These are phyloP conservation scores for Canavalia ensiformis DNA, from an alignment of 306 rosid genomes.

Conservation along the genomic window DNA sequence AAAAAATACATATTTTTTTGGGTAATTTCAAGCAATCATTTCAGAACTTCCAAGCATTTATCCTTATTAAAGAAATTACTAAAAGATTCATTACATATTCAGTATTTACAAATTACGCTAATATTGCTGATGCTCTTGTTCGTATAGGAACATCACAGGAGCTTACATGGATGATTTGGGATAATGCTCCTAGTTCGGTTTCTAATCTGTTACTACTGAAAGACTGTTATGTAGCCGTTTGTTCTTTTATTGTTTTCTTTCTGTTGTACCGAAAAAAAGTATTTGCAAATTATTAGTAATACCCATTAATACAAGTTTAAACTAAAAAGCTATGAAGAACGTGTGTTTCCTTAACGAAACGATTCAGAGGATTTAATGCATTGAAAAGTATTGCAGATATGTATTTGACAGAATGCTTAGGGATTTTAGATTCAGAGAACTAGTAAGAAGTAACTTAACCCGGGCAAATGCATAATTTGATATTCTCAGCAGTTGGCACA, in stretches of 20 bases:
- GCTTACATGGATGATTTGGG: no score
- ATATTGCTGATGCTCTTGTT: no score
- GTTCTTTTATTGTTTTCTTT: no score
- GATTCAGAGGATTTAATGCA: constrained; percentile 25
- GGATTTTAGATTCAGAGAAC: constrained; percentile 23
- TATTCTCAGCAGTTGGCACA: constrained; percentile 34
- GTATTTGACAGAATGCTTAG: constrained; percentile 23
- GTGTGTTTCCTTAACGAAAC: not conserved
- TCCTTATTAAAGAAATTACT: constrained; percentile 10
- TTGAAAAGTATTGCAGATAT: not conserved
- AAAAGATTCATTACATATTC: not conserved
- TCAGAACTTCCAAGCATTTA: constrained; percentile 12
- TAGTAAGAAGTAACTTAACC: constrained; percentile 4
- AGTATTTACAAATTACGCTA: not conserved
- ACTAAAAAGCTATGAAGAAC: constrained; percentile 3
- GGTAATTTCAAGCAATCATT: constrained; percentile 31
- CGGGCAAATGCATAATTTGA: constrained; percentile 32
- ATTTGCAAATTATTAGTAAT: not conserved
- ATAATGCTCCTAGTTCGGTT: no score
- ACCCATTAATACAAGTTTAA: not conserved
- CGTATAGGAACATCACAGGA: no score
- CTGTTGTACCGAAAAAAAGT: not conserved
- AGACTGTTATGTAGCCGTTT: no score
- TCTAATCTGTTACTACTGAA: no score
- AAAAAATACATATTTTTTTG: not conserved